Conservation (phyloP, 495 filamentous ascomycete genomes). For the Neurospora tetraspora region DNA sequence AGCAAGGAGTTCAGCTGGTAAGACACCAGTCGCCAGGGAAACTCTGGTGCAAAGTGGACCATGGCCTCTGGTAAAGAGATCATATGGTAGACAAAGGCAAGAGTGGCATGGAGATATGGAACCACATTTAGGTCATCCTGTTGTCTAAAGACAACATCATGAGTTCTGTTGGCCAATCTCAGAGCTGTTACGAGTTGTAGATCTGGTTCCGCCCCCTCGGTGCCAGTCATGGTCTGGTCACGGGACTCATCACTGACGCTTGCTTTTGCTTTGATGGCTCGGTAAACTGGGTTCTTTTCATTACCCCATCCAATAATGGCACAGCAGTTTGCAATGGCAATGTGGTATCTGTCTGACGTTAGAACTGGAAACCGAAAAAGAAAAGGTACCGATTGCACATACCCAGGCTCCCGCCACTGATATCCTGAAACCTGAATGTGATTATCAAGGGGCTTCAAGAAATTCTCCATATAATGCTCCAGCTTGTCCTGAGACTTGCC, state of each 20-base stretch:
- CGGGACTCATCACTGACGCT: constrained; percentile 4
- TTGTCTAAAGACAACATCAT: constrained; percentile 48
- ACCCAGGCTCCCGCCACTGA: constrained; percentile 56
- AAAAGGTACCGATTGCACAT: constrained; percentile 25
- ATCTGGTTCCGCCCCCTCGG: constrained; percentile 6
- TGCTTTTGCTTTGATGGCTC: constrained; percentile 13
- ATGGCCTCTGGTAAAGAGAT: constrained; percentile 42
- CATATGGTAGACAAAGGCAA: constrained; percentile 60
- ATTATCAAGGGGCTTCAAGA: constrained; percentile 43
- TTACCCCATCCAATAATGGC: constrained; percentile 30
- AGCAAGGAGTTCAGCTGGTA: constrained; percentile 56
- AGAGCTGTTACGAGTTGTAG: constrained; percentile 18
- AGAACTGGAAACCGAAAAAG: constrained; percentile 42
- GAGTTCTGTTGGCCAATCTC: constrained; percentile 22
- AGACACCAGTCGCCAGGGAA: constrained; percentile 62
- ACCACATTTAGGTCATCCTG: constrained; percentile 53
- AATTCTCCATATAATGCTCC: constrained; percentile 35
- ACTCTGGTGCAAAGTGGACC: constrained; percentile 21
- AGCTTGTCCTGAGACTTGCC: constrained; percentile 40
- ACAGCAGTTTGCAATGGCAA: constrained; percentile 38
- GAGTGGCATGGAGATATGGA: constrained; percentile 54
- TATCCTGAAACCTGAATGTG: constrained; percentile 49
- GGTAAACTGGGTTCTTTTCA: constrained; percentile 27
- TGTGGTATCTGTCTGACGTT: constrained; percentile 39
- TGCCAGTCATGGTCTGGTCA: constrained; percentile 11